A percentile compares a stretch with the other conserved stretches of the same genome.
Evolutionary conservation across 164 flowering plant species (phyloP).

Genomic region (Cinnamomum micranthum): DNA sequence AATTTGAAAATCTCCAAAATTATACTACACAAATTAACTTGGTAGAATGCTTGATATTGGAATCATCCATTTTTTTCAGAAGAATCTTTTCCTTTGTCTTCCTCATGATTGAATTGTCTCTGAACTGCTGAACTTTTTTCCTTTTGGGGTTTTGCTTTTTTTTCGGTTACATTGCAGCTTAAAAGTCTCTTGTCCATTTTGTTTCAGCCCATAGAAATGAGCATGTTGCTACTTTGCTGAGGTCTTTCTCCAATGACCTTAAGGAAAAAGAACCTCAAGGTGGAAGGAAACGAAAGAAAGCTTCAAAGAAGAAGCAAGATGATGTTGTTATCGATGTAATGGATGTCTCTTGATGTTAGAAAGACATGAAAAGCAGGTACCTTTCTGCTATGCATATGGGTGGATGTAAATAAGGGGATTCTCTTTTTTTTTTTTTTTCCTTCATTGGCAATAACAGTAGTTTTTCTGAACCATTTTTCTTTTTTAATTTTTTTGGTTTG

Average conservation of each 20-base stretch:
- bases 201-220: slow-evolving; percentile 89
- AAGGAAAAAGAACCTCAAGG: slow-evolving; percentile 72
- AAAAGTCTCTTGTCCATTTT: slow-evolving; percentile 9
- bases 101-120: neutral
- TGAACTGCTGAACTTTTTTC: neutral
- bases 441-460: neutral
- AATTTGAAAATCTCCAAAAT: too few species aligned
- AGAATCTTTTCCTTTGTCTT: too few species aligned
- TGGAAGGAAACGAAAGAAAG: slow-evolving; percentile 77
- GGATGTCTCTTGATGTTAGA: slow-evolving; percentile 28
- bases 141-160: neutral
- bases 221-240: slow-evolving; percentile 51
- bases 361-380: neutral
- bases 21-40: too few species aligned
- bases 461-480: neutral
- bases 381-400: neutral
- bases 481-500: neutral
- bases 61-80: too few species aligned
- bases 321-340: slow-evolving; percentile 31
- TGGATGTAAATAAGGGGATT: neutral
- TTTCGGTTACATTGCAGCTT: neutral
- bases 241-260: slow-evolving; percentile 55
- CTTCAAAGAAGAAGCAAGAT: slow-evolving; percentile 50
- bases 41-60: too few species aligned
- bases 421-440: neutral